Percentiles rank a stretch among this genome's conserved stretches.
Evolutionary conservation across 495 filamentous ascomycete species (phyloP).

Genomic region (Podospora fimiseda): DNA sequence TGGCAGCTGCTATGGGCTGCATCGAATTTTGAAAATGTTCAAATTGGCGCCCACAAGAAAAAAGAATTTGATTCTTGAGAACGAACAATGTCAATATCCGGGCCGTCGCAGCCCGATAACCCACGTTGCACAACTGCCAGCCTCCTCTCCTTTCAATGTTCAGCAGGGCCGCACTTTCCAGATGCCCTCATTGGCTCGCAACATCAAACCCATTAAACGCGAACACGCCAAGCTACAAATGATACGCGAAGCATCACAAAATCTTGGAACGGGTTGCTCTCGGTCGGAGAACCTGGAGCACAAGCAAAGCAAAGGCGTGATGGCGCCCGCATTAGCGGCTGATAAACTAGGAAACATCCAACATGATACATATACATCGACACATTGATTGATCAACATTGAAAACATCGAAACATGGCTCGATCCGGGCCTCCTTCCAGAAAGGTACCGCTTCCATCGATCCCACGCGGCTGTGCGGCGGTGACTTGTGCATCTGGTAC

Average conservation of each 20-base stretch:
- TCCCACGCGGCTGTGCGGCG: not conserved
- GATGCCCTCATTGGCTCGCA: slow-evolving; percentile 5
- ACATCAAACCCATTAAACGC: slow-evolving; percentile 27
- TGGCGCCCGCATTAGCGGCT: slow-evolving; percentile 26
- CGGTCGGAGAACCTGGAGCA: slow-evolving; percentile 5
- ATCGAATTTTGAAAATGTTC: too few relatives aligned
- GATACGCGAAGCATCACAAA: slow-evolving; percentile 26
- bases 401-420: not conserved
- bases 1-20: slow-evolving; percentile 10
- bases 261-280: slow-evolving; percentile 26
- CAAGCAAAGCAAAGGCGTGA: slow-evolving; percentile 16
- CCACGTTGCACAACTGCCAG: slow-evolving; percentile 8
- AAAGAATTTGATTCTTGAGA: too few relatives aligned
- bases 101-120: not conserved
- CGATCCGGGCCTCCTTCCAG: not conserved
- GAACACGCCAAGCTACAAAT: slow-evolving; percentile 23
- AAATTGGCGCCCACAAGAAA: too few relatives aligned
- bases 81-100: too few relatives aligned
- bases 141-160: slow-evolving; percentile 1
- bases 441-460: not conserved
- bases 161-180: not conserved
- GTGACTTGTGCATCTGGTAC: not conserved
- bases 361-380: not conserved
- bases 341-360: slow-evolving; percentile 15
- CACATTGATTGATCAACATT: too few relatives aligned